Evolutionary conservation across 2,329 filamentous ascomycete species (phyloP), one percentile per base, ranked within the genome.

Genomic region (Alternaria gaisen): DNA sequence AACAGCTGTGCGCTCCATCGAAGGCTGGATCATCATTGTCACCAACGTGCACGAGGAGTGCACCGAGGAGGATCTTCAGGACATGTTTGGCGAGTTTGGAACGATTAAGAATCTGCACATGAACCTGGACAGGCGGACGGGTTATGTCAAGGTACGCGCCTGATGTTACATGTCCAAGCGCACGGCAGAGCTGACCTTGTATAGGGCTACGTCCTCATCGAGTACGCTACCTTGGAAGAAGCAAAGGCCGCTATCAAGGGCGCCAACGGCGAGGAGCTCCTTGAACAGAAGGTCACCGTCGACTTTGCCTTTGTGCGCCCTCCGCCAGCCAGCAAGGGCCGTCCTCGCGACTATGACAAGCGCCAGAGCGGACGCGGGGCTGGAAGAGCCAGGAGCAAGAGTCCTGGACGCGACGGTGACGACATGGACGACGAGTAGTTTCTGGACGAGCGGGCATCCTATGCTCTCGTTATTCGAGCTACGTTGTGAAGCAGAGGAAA

Each of bases 1-100:
- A 56, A 92, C 89, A 1, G 92, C 92, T 24, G 92, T 95, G 61
- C 91, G 92, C 72, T 93, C 90, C 56, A 94, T 95, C 74, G 92
- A 95, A 80, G 92, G 92, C 70, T 95, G 92, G 92, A 95, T 95
- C 79, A 84, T 95, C 73, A 88, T 93, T 65, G 91, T 92, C 67
- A 94, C 91, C 53, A 95, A 95, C 74, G 90, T 95, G 34, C 92
- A 95, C 81, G 92, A 95, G 76, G 92, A 95, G 79, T 91, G 92
- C 51, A 91, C 90, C 70, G 92, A 95, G 80, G 92, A 95, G 82
- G 89, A 91, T 46, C 79, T 95, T 58, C 90, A 91, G 72, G 92
- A 95, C 77, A 85, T 88, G 78, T 95, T 95, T 77, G 90, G 88
- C 72, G 92, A 95, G 72, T 95, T 86, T 74, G 92, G 92, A 70